phyloP scores from a whole-genome alignment of 176 grass and related monocot species.

The Zea mays region Zm-B73-REFERENCE-NAM-5.0 NC_050098.1:44535501-44536000 shows the following conservation, averaged over 20 bases:
- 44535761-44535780: conserved; percentile 42
- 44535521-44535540: not conserved
- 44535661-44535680: conserved; percentile 43
- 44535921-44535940: no score
- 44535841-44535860: conserved; percentile 48
- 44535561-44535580: conserved; percentile 66
- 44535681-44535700: conserved; percentile 37
- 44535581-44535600: conserved; percentile 73
- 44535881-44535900: no score
- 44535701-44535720: conserved; percentile 69
- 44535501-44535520: no score
- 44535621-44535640: conserved; percentile 42
- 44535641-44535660: conserved; percentile 32
- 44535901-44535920: no score
- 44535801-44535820: conserved; percentile 58
- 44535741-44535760: conserved; percentile 33
- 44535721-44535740: conserved; percentile 76
- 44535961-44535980: no score
- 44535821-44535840: conserved; percentile 53
- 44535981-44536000: no score
- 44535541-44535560: conserved; percentile 49
- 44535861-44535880: no score
- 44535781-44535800: conserved; percentile 43
- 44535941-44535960: no score
- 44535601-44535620: conserved; percentile 56